A percentile compares a stretch with the other conserved stretches of the same genome.
phyloP scores from a whole-genome alignment of 2,329 filamentous ascomycete genomes.

The Ilyonectria mors-panacis region DNA sequence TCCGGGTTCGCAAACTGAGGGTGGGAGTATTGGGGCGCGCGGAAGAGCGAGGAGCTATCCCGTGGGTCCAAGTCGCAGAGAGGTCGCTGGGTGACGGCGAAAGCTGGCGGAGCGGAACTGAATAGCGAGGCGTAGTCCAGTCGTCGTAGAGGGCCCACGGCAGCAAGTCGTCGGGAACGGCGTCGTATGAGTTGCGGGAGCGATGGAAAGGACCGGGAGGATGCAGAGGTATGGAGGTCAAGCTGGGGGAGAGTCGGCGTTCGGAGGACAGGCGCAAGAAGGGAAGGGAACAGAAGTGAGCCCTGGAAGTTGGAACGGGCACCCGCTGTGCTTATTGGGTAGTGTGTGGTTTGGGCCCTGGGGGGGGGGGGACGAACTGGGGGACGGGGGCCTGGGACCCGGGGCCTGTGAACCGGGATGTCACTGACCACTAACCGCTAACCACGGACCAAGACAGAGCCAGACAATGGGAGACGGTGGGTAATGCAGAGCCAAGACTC shows the following conservation, averaged over 20 bases:
- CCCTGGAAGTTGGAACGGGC: slow-evolving; percentile 23
- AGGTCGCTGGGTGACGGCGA: not conserved
- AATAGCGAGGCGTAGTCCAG: not conserved
- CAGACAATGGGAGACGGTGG: not conserved
- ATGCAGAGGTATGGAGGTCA: not conserved
- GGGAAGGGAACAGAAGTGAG: slow-evolving; percentile 16
- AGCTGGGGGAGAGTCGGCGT: slow-evolving; percentile 3
- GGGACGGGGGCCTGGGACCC: slow-evolving; percentile 12
- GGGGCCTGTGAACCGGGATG: slow-evolving; percentile 22
- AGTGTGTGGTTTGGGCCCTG: not conserved
- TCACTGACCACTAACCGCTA: slow-evolving; percentile 19
- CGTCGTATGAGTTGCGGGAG: not conserved
- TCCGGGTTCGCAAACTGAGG: slow-evolving; percentile 33
- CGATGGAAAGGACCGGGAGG: not conserved
- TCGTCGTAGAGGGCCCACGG: not conserved
- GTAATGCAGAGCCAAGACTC: not conserved
- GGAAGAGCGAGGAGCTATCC: slow-evolving; percentile 27
- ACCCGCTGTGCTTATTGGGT: slow-evolving; percentile 15
- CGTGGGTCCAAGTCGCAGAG: slow-evolving; percentile 7
- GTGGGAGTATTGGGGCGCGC: slow-evolving; percentile 35
- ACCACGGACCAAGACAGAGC: not conserved
- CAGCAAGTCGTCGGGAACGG: not conserved
- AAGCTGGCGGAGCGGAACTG: not conserved
- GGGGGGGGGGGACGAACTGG: slow-evolving; percentile 6
- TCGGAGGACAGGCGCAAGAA: slow-evolving; percentile 19